These are phyloP conservation scores for Epicoccum sorghinum DNA, from an alignment of 2,329 filamentous ascomycete species.

Conservation along the genomic window DNA sequence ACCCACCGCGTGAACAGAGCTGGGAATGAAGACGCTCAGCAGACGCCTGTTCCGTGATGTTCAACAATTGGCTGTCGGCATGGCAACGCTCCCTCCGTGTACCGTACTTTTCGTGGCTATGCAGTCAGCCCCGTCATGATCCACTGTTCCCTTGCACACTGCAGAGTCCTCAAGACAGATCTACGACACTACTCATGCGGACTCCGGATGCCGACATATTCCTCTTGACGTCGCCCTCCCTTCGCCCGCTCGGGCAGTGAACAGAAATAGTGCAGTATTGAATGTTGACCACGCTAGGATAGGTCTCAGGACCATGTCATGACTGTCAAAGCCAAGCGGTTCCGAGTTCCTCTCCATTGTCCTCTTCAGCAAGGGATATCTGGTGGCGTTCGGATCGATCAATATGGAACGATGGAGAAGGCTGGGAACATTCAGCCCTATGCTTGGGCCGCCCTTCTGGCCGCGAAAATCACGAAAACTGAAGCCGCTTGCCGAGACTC, in stretches of 20 bases:
- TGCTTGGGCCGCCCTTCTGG: background rate
- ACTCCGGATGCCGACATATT: background rate
- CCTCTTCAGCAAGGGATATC: background rate
- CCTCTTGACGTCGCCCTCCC: background rate
- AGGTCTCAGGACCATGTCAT: background rate
- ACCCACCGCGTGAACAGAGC: conserved; percentile 4
- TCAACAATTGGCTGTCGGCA: conserved; percentile 1
- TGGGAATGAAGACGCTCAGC: conserved; percentile 6
- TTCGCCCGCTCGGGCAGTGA: background rate
- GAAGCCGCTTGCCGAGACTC: too few species aligned
- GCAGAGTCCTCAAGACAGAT: background rate
- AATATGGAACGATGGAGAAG: background rate
- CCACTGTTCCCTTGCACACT: conserved; percentile 9
- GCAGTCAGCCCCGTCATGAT: conserved; percentile 15
- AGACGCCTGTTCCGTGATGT: conserved; percentile 4
- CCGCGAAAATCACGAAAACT: background rate
- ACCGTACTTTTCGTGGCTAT: background rate
- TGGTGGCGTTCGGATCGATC: background rate
- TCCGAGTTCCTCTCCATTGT: background rate
- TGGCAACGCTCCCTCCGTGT: conserved; percentile 9
- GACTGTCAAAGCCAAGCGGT: background rate
- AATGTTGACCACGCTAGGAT: background rate
- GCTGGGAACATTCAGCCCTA: background rate
- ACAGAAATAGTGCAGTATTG: background rate
- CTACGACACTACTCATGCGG: background rate